Evolutionary conservation across 2,329 filamentous ascomycete genomes (phyloP), one percentile per base, ranked within the genome.

Genomic region (Microsporum audouinii): DNA sequence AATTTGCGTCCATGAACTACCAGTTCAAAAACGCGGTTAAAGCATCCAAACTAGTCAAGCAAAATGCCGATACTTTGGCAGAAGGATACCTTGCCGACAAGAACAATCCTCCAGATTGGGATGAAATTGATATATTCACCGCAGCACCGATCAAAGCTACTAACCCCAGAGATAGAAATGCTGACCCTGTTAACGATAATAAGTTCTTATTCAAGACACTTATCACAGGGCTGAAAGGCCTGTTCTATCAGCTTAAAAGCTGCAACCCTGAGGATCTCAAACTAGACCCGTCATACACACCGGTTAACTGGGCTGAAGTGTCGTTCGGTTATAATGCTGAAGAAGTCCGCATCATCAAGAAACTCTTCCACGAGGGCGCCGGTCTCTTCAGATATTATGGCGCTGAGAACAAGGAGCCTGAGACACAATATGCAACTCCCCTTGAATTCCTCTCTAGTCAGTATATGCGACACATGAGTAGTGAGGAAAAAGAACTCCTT

Each of bases 371-470:
- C 36, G 92, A 99, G 75, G 94, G 94, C 56, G 91, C 91, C 1
- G 90, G 91, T 64, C 92, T 96, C 17, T 99, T 99, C 76, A 86
- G 91, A 59, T 99, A 99, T 73, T 99, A 97, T 71, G 89, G 92
- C 62, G 88, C 92, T 10, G 91, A 96, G 69, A 90, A 92, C 70
- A 81, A 87, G 0, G 78, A 82, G 0, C 78, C 82, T 0, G 89
- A 95, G 69, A 83, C 85, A 1, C 84, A 86, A 62, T 88, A 89
- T 68, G 82, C 87, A 59, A 91, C 90, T 0, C 88, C 91, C 0
- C 88, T 94, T 51, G 92, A 97, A 71, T 90, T 94, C 68, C 89
- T 96, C 80, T 89, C 90, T 17, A 96, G 94, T 68, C 89, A 95
- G 68, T 95, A 95, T 72, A 95, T 96, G 83, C 86, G 94, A 47